Evolutionary conservation across 495 filamentous ascomycete genomes (phyloP).

Genomic region (Sordaria brevicollis): DNA sequence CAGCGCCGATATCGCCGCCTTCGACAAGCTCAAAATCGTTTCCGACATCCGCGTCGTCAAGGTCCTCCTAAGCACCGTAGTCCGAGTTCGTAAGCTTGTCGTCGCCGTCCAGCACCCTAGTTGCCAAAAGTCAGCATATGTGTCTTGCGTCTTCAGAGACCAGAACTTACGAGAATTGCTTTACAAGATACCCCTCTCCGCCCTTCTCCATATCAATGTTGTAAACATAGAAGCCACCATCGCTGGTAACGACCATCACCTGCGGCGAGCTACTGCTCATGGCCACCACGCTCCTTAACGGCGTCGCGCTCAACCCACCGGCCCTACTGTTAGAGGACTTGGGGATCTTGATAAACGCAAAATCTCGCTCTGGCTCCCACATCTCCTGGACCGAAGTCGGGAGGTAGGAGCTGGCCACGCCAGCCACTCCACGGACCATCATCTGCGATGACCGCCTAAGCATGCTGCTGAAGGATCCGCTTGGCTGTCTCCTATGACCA

Average conservation of each 20-base stretch:
- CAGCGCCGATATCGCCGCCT: neutral
- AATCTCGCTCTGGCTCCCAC: constrained; percentile 92
- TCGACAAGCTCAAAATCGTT: neutral
- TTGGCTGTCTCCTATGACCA: constrained; percentile 34
- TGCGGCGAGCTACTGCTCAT: constrained; percentile 89
- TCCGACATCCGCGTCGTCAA: neutral
- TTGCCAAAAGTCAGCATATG: constrained; percentile 4
- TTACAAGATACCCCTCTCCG: constrained; percentile 83
- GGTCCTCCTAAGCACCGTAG: constrained; percentile 20
- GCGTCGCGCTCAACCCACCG: constrained; percentile 19
- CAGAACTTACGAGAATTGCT: constrained; percentile 70
- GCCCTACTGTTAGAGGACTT: constrained; percentile 34
- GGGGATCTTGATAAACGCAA: constrained; percentile 93
- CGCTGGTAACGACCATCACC: constrained; percentile 95
- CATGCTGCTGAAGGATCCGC: constrained; percentile 71
- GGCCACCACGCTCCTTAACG: constrained; percentile 76
- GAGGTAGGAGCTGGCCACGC: constrained; percentile 81
- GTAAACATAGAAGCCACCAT: constrained; percentile 89
- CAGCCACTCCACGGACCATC: constrained; percentile 81
- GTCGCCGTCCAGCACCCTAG: constrained; percentile 40
- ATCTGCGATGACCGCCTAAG: constrained; percentile 94
- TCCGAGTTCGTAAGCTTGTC: constrained; percentile 39
- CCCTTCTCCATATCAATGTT: constrained; percentile 91
- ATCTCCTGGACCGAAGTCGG: constrained; percentile 90
- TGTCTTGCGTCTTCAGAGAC: neutral